Evolutionary conservation across 129 eudicot genomes (phyloP).

Genomic region (Flaveria robusta): DNA sequence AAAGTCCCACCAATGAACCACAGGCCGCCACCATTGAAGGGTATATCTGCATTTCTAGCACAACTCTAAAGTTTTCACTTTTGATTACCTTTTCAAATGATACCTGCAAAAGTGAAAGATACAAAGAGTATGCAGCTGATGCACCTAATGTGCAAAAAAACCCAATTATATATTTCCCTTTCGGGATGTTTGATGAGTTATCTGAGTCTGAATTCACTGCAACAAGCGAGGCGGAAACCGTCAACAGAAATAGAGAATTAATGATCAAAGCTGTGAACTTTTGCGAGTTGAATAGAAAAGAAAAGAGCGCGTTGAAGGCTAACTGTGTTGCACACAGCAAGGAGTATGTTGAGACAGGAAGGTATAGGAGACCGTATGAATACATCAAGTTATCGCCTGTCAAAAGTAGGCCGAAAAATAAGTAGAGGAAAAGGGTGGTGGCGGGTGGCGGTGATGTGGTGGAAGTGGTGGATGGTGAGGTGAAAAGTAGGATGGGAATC

Average conservation of each 20-base stretch:
- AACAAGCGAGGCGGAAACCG: conserved; percentile 53
- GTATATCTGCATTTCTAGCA: conserved; percentile 49
- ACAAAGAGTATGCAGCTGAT: conserved; percentile 46
- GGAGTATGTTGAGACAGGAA: conserved; percentile 70
- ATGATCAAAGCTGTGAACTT: conserved; percentile 55
- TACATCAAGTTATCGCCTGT: conserved; percentile 64
- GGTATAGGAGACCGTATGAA: conserved; percentile 59
- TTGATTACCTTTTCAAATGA: conserved; percentile 53
- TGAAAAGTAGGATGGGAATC: conserved; percentile 46
- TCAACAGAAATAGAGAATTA: conserved; percentile 53
- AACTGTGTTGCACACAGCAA: conserved; percentile 64
- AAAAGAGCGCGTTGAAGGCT: conserved; percentile 64
- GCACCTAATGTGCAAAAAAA: conserved; percentile 58
- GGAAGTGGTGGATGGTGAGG: conserved; percentile 12
- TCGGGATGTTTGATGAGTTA: conserved; percentile 31
- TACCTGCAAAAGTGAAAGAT: conserved; percentile 51
- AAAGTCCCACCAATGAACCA: conserved; percentile 54
- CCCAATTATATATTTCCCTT: conserved; percentile 49
- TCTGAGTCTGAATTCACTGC: conserved; percentile 50
- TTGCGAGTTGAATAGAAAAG: conserved; percentile 56
- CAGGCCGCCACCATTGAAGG: conserved; percentile 48
- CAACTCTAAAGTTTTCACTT: conserved; percentile 39
- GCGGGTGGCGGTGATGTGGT: conserved; percentile 34
- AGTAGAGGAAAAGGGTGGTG: conserved; percentile 37
- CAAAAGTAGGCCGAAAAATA: conserved; percentile 53